These are phyloP conservation scores for Botrytis fabae DNA, from an alignment of 2,329 filamentous ascomycete genomes.

Conservation along the genomic window DNA sequence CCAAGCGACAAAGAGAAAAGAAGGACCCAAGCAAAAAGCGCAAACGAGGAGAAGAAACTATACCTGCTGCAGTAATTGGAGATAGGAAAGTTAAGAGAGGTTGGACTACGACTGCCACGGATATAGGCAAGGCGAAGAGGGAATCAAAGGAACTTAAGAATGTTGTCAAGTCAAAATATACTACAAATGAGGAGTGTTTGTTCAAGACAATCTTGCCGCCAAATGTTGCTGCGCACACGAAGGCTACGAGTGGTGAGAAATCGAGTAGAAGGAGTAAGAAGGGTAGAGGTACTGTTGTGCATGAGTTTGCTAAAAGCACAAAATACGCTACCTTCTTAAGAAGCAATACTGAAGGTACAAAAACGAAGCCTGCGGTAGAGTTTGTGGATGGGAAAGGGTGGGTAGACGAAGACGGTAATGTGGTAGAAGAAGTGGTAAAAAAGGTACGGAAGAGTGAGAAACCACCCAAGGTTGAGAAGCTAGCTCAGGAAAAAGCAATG, in stretches of 20 bases:
- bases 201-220: conserved; percentile 80
- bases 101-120: conserved; percentile 53
- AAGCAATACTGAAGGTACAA: conserved; percentile 47
- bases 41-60: conserved; percentile 50
- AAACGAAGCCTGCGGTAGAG: conserved; percentile 53
- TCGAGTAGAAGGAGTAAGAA: conserved; percentile 59
- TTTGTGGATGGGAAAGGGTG: conserved; percentile 87
- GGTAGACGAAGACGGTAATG: conserved; percentile 75
- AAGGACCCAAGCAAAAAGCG: conserved; percentile 50
- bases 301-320: conserved; percentile 85
- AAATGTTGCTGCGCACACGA: conserved; percentile 44
- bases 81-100: conserved; percentile 45
- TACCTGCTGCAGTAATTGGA: conserved; percentile 71
- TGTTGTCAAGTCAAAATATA: conserved; percentile 72
- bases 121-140: conserved; percentile 50
- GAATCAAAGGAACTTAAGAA: conserved; percentile 58
- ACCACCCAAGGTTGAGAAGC: conserved; percentile 11
- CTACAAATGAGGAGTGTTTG: conserved; percentile 75
- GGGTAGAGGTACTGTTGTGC: conserved; percentile 63
- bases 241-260: conserved; percentile 43
- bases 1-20: conserved; percentile 45
- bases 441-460: conserved; percentile 26
- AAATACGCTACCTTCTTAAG: conserved; percentile 84
- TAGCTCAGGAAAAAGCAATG: background rate
- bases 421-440: conserved; percentile 59